A percentile compares a stretch with the other conserved stretches of the same genome.
Conservation (phyloP, 2,329 filamentous ascomycete genomes). For the Fusarium sp. region DNA sequence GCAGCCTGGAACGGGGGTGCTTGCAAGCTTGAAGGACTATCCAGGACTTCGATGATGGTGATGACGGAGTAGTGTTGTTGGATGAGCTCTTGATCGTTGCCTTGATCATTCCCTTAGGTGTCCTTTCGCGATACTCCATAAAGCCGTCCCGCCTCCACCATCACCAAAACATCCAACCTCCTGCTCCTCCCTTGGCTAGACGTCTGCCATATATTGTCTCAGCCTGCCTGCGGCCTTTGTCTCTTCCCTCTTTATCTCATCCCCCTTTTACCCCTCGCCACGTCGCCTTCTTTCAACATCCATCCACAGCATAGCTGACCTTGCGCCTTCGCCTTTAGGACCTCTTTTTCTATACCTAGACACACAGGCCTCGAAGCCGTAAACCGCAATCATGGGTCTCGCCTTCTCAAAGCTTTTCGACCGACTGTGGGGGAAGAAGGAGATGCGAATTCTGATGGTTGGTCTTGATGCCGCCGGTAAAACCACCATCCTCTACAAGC, state of each 20-base stretch:
- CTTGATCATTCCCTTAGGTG: slow-evolving; percentile 42
- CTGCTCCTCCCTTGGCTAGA: slow-evolving; percentile 28
- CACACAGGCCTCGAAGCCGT: slow-evolving; percentile 47
- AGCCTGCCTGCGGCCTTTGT: slow-evolving; percentile 20
- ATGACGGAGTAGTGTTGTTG: slow-evolving; percentile 15
- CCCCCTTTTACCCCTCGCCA: slow-evolving; percentile 29
- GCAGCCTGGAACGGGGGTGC: slow-evolving; percentile 27
- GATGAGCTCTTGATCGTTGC: slow-evolving; percentile 33
- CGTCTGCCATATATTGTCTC: slow-evolving; percentile 27
- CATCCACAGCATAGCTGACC: slow-evolving; percentile 27
- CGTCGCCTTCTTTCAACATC: slow-evolving; percentile 21
- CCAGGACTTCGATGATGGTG: slow-evolving; percentile 13
- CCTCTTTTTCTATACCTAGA: slow-evolving; percentile 41
- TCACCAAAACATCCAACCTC: slow-evolving; percentile 38
- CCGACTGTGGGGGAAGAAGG: slow-evolving; percentile 98
- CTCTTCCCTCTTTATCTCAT: slow-evolving; percentile 20
- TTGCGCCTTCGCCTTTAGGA: slow-evolving; percentile 34
- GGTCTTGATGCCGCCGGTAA: slow-evolving; percentile 99
- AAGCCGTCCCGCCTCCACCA: slow-evolving; percentile 37
- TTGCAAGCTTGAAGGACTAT: neutral
- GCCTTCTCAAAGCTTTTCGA: slow-evolving; percentile 97
- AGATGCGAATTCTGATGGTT: slow-evolving; percentile 99
- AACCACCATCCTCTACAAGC: slow-evolving; percentile 99
- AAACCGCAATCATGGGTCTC: slow-evolving; percentile 90
- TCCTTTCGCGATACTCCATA: slow-evolving; percentile 44